Evolutionary conservation across 176 grass and related monocot species (phyloP).

Genomic region (Oryza longistaminata): DNA sequence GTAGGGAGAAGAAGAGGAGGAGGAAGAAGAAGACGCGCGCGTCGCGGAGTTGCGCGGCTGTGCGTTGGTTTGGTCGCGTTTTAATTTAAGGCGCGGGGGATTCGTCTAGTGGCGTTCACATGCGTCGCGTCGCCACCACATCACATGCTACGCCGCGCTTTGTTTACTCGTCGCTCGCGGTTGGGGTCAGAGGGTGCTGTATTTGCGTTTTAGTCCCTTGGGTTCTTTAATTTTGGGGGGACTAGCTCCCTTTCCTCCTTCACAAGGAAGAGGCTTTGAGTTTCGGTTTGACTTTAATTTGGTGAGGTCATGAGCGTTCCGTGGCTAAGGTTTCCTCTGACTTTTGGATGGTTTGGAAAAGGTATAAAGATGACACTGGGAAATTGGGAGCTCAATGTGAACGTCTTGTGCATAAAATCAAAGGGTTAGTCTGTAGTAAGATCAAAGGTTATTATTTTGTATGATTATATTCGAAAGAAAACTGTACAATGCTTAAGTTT

Average conservation of each 20-base stretch:
- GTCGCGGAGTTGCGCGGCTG: constrained; percentile 13
- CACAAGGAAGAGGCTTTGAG: background rate
- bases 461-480: background rate
- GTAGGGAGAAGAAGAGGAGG: background rate
- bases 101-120: constrained; percentile 38
- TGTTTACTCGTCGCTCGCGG: constrained; percentile 32
- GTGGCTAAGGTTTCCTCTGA: background rate
- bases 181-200: background rate
- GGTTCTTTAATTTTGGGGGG: background rate
- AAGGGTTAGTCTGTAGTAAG: background rate
- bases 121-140: constrained; percentile 18
- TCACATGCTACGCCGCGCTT: constrained; percentile 20
- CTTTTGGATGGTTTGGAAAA: background rate
- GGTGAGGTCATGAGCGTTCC: background rate
- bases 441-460: background rate
- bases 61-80: constrained; percentile 18
- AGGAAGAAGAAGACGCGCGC: background rate
- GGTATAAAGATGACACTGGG: background rate
- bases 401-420: background rate
- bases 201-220: background rate
- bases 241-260: background rate
- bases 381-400: background rate
- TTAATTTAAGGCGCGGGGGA: constrained; percentile 35
- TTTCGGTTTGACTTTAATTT: background rate
- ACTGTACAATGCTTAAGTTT: background rate